Base-by-base conservation (phyloP, 768 basidiomycete genomes). In the Boletus edulis region DNA sequence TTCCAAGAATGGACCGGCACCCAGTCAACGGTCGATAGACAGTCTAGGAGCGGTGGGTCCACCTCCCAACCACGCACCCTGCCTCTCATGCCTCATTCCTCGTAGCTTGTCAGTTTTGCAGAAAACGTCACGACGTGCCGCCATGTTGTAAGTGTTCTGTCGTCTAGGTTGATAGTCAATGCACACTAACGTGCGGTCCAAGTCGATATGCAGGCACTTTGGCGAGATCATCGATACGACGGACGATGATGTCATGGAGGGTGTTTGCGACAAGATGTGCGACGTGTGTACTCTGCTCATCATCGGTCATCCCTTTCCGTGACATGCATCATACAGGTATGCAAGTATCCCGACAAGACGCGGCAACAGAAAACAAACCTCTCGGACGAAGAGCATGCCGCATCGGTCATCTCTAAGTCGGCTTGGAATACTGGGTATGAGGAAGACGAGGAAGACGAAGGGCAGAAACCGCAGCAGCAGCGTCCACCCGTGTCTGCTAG, bases 201-300 rank as follows among this genome's bases (percentile, higher is more conserved):
- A 92, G 87, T 75, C 79, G 2, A 85, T 93, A 54, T 92, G 91
- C 63, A 82, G 81, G 44, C 91, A 89, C 66, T 93, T 94, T 59
- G 91, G 88, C 1, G 91, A 93, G 69, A 57, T 62, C 0, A 80
- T 91, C 37, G 78, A 88, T 57, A 62, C 71, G 8, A 68, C 63
- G 12, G 76, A 87, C 58, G 60, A 73, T 10, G 75, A 73, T 8
- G 54, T 75, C 12, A 67, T 79, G 49, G 77, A 76, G 51, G 62
- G 63, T 5, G 83, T 88, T 60, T 94, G 91, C 61, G 70, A 86
- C 49, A 74, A 76, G 45, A 92, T 91, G 89, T 94, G 91, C 62
- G 91, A 94, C 66, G 91, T 91, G 62, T 24, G 84, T 69, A 4
- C 1, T 51, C 14, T 43, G 62, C 15, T 35, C 49, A 5, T 39